Evolutionary conservation across 768 basidiomycete species (phyloP).

Genomic region (Auricularia heimuer): DNA sequence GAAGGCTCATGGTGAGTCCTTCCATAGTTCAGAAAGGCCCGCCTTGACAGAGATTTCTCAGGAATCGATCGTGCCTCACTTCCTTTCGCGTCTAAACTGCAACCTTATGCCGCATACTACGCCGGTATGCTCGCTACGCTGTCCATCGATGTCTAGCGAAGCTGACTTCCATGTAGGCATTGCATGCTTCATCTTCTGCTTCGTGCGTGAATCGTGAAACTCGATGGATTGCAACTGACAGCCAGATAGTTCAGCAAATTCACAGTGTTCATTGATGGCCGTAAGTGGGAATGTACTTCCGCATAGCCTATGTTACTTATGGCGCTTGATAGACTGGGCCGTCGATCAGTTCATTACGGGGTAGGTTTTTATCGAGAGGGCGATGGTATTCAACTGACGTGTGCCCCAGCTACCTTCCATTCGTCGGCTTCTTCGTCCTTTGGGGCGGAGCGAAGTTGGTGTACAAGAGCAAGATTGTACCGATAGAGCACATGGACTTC

Average conservation of each 20-base stretch:
- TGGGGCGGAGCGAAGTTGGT: conserved; percentile 51
- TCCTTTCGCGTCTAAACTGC: conserved; percentile 53
- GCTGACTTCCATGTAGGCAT: neutral
- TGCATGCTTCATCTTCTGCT: conserved; percentile 2
- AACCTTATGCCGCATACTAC: conserved; percentile 37
- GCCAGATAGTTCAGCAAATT: conserved; percentile 35
- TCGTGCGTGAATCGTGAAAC: conserved; percentile 13
- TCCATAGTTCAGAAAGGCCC: neutral
- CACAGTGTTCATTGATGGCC: conserved; percentile 12
- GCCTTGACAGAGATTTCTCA: neutral
- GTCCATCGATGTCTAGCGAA: neutral
- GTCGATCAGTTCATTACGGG: conserved; percentile 61
- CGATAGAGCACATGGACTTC: conserved; percentile 76
- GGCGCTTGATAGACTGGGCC: conserved; percentile 40
- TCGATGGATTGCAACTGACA: neutral
- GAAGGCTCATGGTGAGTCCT: conserved; percentile 47
- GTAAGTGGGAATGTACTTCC: conserved; percentile 3
- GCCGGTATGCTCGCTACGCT: conserved; percentile 1
- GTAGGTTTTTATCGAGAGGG: neutral
- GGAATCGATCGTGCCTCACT: conserved; percentile 56
- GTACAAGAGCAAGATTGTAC: conserved; percentile 37
- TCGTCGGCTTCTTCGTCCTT: conserved; percentile 60
- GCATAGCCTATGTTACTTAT: conserved; percentile 31
- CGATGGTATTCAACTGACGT: neutral
- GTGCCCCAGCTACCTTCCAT: conserved; percentile 53